These are phyloP conservation scores for Lecanoromycetidae sp. DNA, from an alignment of 2,329 filamentous ascomycete species.

Conservation along the genomic window DNA sequence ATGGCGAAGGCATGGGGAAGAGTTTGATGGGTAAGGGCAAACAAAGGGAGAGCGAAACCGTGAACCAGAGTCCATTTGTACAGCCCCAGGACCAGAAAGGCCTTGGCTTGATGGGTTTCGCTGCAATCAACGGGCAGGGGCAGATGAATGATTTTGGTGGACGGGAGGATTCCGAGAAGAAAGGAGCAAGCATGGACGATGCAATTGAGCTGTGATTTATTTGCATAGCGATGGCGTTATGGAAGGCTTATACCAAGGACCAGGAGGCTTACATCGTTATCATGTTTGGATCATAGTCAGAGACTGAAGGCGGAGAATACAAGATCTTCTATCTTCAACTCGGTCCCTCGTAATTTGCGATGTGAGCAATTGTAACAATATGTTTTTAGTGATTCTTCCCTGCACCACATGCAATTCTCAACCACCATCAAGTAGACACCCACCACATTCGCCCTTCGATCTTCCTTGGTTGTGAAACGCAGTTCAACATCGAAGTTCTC, in stretches of 20 bases:
- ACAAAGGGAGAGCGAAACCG: too few species aligned
- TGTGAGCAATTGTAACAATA: too few species aligned
- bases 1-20: neutral
- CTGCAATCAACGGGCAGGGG: neutral
- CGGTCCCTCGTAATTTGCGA: too few species aligned
- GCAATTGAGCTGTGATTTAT: conserved; percentile 15
- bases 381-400: too few species aligned
- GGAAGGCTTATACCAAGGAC: neutral
- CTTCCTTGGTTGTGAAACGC: too few species aligned
- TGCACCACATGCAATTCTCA: too few species aligned
- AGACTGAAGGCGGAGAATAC: neutral
- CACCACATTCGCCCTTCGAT: too few species aligned
- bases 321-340: neutral
- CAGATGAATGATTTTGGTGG: too few species aligned
- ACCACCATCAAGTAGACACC: too few species aligned
- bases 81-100: neutral
- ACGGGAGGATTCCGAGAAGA: neutral
- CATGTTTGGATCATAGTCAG: neutral
- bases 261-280: neutral
- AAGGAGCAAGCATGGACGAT: conserved; percentile 15
- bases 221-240: neutral
- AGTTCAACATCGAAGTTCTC: too few species aligned
- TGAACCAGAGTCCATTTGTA: neutral
- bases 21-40: neutral
- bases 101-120: conserved; percentile 2